These are phyloP conservation scores for Clavispora santaluciae DNA, from an alignment of 805 yeast species.

Conservation along the genomic window DNA sequence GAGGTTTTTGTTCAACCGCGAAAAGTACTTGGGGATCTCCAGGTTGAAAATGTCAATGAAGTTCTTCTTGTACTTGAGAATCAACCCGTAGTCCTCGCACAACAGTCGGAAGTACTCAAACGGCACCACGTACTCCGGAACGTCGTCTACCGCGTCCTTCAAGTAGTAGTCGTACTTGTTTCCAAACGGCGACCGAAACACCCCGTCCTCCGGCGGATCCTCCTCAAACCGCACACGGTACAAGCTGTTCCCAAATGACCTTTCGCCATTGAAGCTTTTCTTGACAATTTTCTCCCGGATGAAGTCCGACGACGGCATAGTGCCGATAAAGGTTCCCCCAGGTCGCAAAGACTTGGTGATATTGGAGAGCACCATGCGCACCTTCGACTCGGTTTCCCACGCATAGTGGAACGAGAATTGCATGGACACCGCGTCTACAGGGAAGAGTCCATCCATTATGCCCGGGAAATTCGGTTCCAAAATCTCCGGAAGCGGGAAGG, in stretches of 20 bases:
- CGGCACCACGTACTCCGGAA: conserved; percentile 95
- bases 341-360: conserved; percentile 67
- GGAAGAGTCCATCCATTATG: conserved; percentile 56
- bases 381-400: conserved; percentile 78
- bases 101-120: conserved; percentile 79
- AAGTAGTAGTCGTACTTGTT: conserved; percentile 76
- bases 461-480: conserved; percentile 60
- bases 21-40: conserved; percentile 66
- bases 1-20: conserved; percentile 53
- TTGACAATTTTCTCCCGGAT: conserved; percentile 59
- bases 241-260: conserved; percentile 78
- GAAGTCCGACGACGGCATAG: conserved; percentile 88
- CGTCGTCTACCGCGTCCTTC: conserved; percentile 92
- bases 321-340: conserved; percentile 90
- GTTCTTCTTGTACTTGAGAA: conserved; percentile 65
- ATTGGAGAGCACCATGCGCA: conserved; percentile 66
- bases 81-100: conserved; percentile 79
- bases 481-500: conserved; percentile 60
- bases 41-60: conserved; percentile 79
- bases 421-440: conserved; percentile 82
- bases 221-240: conserved; percentile 80
- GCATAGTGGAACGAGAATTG: conserved; percentile 96
- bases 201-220: conserved; percentile 71
- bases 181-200: conserved; percentile 73
- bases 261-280: conserved; percentile 38